Evolutionary conservation across 2,329 filamentous ascomycete genomes (phyloP).

Genomic region (Rosellinia necatrix): DNA sequence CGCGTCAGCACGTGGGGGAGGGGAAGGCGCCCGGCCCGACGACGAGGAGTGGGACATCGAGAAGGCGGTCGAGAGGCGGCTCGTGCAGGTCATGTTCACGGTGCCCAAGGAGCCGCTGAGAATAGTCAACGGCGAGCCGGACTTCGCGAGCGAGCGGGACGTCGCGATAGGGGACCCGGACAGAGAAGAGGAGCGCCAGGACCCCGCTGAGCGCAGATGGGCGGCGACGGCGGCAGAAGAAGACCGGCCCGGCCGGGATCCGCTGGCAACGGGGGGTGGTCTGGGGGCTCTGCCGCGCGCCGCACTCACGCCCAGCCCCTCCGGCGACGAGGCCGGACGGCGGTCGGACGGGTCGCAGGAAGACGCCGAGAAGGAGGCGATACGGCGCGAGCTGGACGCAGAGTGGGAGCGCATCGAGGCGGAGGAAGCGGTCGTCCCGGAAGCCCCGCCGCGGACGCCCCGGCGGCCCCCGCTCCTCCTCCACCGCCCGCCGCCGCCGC

Average conservation of each 20-base stretch:
- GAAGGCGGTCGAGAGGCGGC: slow-evolving; percentile 68
- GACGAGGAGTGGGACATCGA: slow-evolving; percentile 72
- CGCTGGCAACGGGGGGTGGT: background rate
- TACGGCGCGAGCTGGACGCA: slow-evolving; percentile 33
- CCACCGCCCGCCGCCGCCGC: slow-evolving; percentile 2
- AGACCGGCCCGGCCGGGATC: background rate
- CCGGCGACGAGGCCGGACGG: slow-evolving; percentile 26
- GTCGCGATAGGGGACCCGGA: slow-evolving; percentile 50
- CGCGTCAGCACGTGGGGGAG: slow-evolving; percentile 20
- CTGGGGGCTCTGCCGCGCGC: background rate
- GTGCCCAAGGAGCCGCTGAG: slow-evolving; percentile 84
- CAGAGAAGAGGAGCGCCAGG: slow-evolving; percentile 10
- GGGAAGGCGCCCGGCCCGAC: slow-evolving; percentile 61
- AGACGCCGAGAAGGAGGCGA: slow-evolving; percentile 27
- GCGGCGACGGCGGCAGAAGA: background rate
- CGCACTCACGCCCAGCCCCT: slow-evolving; percentile 18
- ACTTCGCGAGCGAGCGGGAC: slow-evolving; percentile 48
- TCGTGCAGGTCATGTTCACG: slow-evolving; percentile 89
- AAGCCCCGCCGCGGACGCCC: slow-evolving; percentile 17
- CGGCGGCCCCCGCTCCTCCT: slow-evolving; percentile 8
- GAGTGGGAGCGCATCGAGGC: slow-evolving; percentile 31
- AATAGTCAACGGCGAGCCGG: slow-evolving; percentile 83
- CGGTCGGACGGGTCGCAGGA: background rate
- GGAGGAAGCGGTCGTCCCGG: slow-evolving; percentile 1
- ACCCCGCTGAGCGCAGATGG: background rate